Percentiles rank a stretch among this genome's conserved stretches.
These are phyloP conservation scores for Escallonia herrerae DNA, from an alignment of 129 eudicot genomes.

Conservation along the genomic window DNA sequence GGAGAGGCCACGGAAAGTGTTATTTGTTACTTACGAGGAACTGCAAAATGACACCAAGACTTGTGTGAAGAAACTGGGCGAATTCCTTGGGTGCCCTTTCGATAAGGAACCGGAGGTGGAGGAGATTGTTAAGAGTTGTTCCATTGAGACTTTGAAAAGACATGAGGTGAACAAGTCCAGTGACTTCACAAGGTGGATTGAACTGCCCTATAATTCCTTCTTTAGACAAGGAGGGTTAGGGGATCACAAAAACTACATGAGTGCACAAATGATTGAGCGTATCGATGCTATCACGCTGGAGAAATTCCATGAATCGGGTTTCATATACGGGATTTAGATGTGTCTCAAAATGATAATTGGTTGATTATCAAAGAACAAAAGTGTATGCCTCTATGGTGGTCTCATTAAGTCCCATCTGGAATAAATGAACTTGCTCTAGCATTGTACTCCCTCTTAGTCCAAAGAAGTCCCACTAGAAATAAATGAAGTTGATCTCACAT, in stretches of 20 bases:
- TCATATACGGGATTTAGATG: constrained; percentile 21
- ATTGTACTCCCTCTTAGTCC: no score
- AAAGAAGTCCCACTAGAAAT: no score
- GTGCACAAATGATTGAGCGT: constrained; percentile 13
- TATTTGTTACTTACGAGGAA: constrained; percentile 25
- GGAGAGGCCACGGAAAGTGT: constrained; percentile 16
- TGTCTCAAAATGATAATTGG: neutral
- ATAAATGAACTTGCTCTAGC: no score
- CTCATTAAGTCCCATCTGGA: no score
- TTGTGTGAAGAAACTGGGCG: constrained; percentile 17
- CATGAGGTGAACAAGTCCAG: constrained; percentile 25
- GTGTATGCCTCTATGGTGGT: no score
- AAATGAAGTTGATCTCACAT: no score
- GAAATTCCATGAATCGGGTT: constrained; percentile 25
- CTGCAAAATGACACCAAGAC: constrained; percentile 13
- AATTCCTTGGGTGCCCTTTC: constrained; percentile 29
- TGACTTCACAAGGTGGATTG: constrained; percentile 14
- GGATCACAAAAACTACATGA: constrained; percentile 20
- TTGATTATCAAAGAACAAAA: no score
- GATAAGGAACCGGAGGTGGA: constrained; percentile 15
- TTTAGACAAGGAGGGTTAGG: constrained; percentile 35
- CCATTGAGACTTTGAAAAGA: constrained; percentile 19
- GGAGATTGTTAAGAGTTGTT: constrained; percentile 21
- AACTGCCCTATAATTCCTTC: constrained; percentile 33
- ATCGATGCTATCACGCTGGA: constrained; percentile 28